Conservation (phyloP, 805 yeast species). For the Candida maltosa region DNA sequence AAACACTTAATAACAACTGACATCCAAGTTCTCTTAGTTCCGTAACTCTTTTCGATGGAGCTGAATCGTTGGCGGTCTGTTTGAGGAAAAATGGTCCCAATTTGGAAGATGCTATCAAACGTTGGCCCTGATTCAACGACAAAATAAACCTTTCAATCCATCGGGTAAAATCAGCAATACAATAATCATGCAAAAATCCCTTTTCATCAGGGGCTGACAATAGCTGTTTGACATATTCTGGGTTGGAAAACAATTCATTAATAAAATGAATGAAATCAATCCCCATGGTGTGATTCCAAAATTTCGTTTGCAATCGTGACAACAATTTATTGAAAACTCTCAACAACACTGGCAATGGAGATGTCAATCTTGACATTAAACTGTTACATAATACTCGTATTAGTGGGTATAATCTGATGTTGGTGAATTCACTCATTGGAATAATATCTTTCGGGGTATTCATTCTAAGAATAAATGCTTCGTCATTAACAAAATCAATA, state of each 20-base stretch:
- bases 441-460: conserved; percentile 27
- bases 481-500: conserved; percentile 28
- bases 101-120: conserved; percentile 50
- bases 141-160: conserved; percentile 49
- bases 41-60: conserved; percentile 1
- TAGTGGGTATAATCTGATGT: conserved; percentile 33
- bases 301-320: conserved; percentile 34
- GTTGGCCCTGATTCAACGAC: conserved; percentile 46
- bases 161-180: conserved; percentile 41
- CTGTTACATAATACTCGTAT: conserved; percentile 47
- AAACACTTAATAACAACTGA: conserved; percentile 1
- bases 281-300: conserved; percentile 59
- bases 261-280: conserved; percentile 52
- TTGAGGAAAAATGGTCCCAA: conserved; percentile 27
- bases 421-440: conserved; percentile 23
- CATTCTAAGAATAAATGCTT: conserved; percentile 27
- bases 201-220: conserved; percentile 5
- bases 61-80: conserved; percentile 1
- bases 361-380: conserved; percentile 46
- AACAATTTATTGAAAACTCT: conserved; percentile 48
- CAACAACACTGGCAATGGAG: conserved; percentile 55
- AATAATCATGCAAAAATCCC: conserved; percentile 2
- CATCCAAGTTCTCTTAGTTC: conserved; percentile 6
- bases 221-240: conserved; percentile 41
- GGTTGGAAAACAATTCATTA: conserved; percentile 58